These are phyloP conservation scores for Chlamydomonas sp. DNA, from an alignment of 139 green algal genomes.

Conservation along the genomic window DNA sequence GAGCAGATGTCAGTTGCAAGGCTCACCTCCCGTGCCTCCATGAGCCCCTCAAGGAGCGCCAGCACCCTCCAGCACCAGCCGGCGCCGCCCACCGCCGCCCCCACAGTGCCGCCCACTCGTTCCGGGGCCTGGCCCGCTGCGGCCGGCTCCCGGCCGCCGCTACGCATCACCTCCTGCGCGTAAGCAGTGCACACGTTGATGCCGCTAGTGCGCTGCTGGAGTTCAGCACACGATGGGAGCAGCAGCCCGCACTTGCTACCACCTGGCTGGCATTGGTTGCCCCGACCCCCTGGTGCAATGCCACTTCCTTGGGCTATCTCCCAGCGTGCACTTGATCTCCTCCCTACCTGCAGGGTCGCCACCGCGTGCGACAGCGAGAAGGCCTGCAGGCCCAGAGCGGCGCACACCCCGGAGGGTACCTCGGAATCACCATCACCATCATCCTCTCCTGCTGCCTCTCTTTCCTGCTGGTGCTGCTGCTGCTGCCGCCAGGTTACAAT, in stretches of 20 bases:
- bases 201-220: too few relatives aligned
- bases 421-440: background rate
- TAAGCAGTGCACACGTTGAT: too few relatives aligned
- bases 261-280: too few relatives aligned
- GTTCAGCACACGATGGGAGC: too few relatives aligned
- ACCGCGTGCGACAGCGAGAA: slow-evolving; percentile 10
- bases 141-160: background rate
- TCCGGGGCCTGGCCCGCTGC: background rate
- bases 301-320: too few relatives aligned
- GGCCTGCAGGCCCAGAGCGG: slow-evolving; percentile 12
- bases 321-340: too few relatives aligned
- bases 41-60: slow-evolving; percentile 19
- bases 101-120: background rate
- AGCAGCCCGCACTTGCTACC: too few relatives aligned
- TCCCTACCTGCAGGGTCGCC: background rate
- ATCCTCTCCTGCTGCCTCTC: background rate
- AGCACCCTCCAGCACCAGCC: slow-evolving; percentile 31
- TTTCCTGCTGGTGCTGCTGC: too few relatives aligned
- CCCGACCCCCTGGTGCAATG: too few relatives aligned
- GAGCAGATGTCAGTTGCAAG: background rate
- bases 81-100: background rate
- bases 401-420: background rate
- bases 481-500: background rate
- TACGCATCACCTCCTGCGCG: background rate
- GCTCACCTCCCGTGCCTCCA: slow-evolving; percentile 21